Percentiles rank a stretch among this genome's conserved stretches.
Evolutionary conservation across 2,329 filamentous ascomycete genomes (phyloP).

Genomic region (Ascochyta koolunga): DNA sequence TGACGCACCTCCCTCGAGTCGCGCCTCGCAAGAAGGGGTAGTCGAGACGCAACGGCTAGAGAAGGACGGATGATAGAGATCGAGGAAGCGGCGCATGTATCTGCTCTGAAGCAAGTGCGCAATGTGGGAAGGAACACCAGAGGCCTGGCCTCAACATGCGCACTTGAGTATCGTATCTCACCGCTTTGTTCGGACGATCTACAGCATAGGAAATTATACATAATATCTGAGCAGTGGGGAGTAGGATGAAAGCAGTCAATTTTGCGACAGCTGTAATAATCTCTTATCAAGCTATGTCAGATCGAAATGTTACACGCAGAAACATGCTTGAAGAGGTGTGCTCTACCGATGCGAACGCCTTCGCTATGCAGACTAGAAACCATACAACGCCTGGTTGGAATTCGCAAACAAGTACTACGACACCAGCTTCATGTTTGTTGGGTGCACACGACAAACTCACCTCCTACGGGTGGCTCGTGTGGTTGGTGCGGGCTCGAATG

Average conservation of each 20-base stretch:
- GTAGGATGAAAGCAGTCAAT: no score
- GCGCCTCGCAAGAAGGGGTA: slow-evolving; percentile 21
- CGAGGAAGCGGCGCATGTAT: slow-evolving; percentile 14
- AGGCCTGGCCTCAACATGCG: background rate
- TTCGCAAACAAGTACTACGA: background rate
- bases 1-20: slow-evolving; percentile 27
- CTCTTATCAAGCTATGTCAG: background rate
- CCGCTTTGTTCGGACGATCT: no score
- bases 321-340: background rate
- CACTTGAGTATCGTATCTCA: background rate
- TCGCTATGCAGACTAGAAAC: background rate
- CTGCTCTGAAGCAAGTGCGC: background rate
- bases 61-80: slow-evolving; percentile 18
- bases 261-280: no score
- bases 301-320: background rate
- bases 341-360: background rate
- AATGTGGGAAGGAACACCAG: background rate
- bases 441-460: slow-evolving; percentile 12
- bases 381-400: background rate
- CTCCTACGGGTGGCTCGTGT: slow-evolving; percentile 35
- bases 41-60: slow-evolving; percentile 1
- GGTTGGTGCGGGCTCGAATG: slow-evolving; percentile 46
- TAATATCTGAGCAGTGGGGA: no score
- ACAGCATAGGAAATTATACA: no score
- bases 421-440: no score